Evolutionary conservation across 148 eudicot species (phyloP), one percentile per base, ranked within the genome.

Genomic region (Cornus suecica): DNA sequence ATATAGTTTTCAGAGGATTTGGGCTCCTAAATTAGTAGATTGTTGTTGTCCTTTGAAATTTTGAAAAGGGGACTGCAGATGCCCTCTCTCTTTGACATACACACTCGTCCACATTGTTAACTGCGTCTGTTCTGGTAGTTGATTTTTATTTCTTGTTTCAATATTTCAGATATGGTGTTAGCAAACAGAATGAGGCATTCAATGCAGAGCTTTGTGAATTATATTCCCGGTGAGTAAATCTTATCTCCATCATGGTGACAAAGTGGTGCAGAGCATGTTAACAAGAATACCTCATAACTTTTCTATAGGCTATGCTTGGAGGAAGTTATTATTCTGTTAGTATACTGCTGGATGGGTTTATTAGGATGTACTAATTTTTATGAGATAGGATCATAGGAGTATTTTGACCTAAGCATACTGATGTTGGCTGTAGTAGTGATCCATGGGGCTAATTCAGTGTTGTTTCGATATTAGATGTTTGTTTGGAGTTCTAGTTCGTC

Each of bases 141-240:
- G 34, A 48, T 37, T 42, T 74, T 15, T 70, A 68, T 63, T 60
- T 45, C n/a, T 26, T 8, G 51, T 63, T 28, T 73, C 32, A 22
- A 68, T 68, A 58, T 70, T 76, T 34, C 90, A 94, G 99, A 77
- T 89, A 85, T 66, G 99, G 99, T 29, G 86, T 95, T 75, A 91
- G 97, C 92, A 93, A 90, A 80, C 94, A 90, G 82, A 83, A 95
- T 79, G 92, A 91, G 65, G 84, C 85, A 37, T 95, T 95, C 82
- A 88, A 70, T 77, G 88, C 94, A 20, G 98, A 93, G 85, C 90
- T 95, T 66, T 90, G 86, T 73, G 92, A 91, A 78, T 82, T 95
- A 64, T 95, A 95, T 81, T 85, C 85, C 79, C 84, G 98, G 99
- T 92, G 69, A 84, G 86, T 79, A 25, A 5, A 48, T 18, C 5